Evolutionary conservation across 2,329 filamentous ascomycete genomes (phyloP), one percentile per base, ranked within the genome.

Genomic region (Colletotrichum sublineola): DNA sequence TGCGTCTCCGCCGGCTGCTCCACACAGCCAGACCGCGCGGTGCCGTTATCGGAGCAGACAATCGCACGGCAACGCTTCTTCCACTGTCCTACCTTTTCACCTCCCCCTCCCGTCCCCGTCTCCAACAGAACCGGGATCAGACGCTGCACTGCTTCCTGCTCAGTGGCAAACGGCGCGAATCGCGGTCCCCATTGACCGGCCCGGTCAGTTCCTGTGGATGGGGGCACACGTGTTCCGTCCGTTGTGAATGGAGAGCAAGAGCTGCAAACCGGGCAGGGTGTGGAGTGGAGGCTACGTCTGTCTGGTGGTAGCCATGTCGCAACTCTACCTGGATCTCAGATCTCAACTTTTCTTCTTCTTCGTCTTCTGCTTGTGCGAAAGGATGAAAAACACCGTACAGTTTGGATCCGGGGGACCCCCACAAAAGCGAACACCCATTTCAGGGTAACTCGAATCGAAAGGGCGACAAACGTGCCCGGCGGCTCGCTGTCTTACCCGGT

Each of bases 1-100:
- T 56, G 20, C 33, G 14, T 20, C 33, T 38, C 53, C 11, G 33
- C 5, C 11, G 53, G 46, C 9, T 38, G n/a, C 38, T 31, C 56
- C 56, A 29, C 36, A 20, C 11, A 42, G 11, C 36, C 38, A 29
- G 36, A 57, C 20, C 36, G 18, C n/a, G 48, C 61, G 48, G 33
- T 33, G 61, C 61, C 61, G 61, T 42, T 63, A 63, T 63, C 61
- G 61, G 61, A 63, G 44, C 15, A 53, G n/a, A 11, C 58, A 42
- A 42, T 31, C 12, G 55, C 55, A 15, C 55, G 12, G 20, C 29
- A 18, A 24, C 24, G 1, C 24, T 24, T 12, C 29, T 8, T 40
- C 56, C 14, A 31, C 9, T 11, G 5, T 20, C 20, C 44, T 2
- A 36, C 29, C 56, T 24, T 29, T 14, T 8, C 8, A 3, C 48